Evolutionary conservation across 148 eudicot species (phyloP).

Genomic region (Vaccinium vitisidaea): DNA sequence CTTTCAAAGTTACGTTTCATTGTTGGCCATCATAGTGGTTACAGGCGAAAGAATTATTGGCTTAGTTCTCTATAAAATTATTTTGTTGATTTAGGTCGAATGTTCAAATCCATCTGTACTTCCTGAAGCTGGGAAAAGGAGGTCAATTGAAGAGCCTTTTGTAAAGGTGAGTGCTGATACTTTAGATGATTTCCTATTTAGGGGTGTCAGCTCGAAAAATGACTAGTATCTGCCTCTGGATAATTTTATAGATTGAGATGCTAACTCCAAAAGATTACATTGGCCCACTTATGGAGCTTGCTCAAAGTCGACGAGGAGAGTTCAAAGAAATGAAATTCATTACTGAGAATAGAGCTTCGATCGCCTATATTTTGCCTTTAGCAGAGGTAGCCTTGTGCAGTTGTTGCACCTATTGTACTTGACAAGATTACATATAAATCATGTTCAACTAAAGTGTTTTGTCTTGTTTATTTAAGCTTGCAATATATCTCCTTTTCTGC

Average conservation of each 20-base stretch:
- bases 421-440: neutral
- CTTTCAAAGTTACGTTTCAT: neutral
- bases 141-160: slow-evolving; percentile 86
- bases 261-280: slow-evolving; percentile 93
- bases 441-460: slow-evolving; percentile 12
- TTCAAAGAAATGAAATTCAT: slow-evolving; percentile 95
- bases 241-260: slow-evolving; percentile 71
- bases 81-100: slow-evolving; percentile 53
- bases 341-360: slow-evolving; percentile 77
- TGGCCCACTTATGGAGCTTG: slow-evolving; percentile 96
- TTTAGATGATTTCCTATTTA: slow-evolving; percentile 4
- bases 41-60: neutral
- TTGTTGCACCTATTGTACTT: neutral
- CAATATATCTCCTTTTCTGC: neutral
- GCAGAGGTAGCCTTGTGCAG: slow-evolving; percentile 66
- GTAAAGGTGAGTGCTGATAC: slow-evolving; percentile 61
- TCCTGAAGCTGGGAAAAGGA: slow-evolving; percentile 89
- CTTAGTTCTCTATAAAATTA: neutral
- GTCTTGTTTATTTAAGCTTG: slow-evolving; percentile 1
- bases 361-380: slow-evolving; percentile 73
- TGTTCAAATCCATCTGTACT: slow-evolving; percentile 96
- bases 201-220: slow-evolving; percentile 1
- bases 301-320: slow-evolving; percentile 93
- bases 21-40: neutral
- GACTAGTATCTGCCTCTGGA: slow-evolving; percentile 7